Conservation (phyloP, 2,329 filamentous ascomycete species). For the Raffaelea deltoideospora region DNA sequence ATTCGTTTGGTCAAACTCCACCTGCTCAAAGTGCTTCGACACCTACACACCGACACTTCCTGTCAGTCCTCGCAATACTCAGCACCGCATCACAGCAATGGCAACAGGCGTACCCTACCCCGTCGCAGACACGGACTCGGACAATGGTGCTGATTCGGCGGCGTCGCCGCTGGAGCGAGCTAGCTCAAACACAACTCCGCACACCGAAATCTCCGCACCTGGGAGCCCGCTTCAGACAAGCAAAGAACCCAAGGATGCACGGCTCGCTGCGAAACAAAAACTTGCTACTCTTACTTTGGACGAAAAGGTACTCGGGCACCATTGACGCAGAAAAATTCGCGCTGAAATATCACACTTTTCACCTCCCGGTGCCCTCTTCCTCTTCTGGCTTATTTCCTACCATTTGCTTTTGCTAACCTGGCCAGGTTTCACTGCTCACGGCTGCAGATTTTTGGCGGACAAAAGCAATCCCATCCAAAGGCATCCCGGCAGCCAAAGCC, state of each 20-base stretch:
- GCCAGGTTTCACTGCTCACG: conserved; percentile 41
- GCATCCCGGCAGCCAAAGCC: conserved; percentile 21
- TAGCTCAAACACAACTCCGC: no score
- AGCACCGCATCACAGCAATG: no score
- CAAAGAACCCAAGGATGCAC: background rate
- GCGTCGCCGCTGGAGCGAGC: no score
- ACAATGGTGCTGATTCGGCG: no score
- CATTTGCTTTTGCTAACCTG: no score
- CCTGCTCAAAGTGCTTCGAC: no score
- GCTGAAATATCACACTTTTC: background rate
- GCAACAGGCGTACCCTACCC: no score
- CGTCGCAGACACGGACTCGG: no score
- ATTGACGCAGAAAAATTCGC: background rate
- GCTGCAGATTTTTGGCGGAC: conserved; percentile 59
- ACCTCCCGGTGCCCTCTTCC: background rate
- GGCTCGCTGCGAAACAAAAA: background rate
- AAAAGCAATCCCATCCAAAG: conserved; percentile 45
- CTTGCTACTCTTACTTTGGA: background rate
- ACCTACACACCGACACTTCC: no score
- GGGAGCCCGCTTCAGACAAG: background rate
- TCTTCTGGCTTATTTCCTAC: no score
- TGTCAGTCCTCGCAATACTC: no score
- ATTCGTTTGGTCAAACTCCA: no score
- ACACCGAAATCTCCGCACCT: background rate
- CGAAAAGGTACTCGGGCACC: background rate